Evolutionary conservation across 371 early-diverging fungal species (phyloP), one percentile per base, ranked within the genome.

Genomic region (Saksenaea oblongispora): DNA sequence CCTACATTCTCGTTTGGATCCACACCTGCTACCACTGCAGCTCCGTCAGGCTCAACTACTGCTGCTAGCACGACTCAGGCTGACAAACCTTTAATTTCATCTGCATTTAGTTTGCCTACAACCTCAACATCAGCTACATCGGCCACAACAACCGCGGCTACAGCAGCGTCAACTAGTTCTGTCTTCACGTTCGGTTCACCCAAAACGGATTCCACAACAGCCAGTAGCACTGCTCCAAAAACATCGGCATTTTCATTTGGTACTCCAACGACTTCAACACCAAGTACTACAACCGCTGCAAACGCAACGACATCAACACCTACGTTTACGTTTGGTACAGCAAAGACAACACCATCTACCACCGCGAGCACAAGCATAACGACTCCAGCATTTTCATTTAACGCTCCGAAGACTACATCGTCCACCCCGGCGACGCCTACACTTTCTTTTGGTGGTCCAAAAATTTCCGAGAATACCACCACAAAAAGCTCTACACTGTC

Each of bases 1-100:
- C 27, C 69, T 7, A 14, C 61, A 0, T 65, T 70, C 34, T 61
- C 39, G 18, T 63, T 70, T 62, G 65, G 65, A 47, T 4, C 22
- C 18, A 39, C 57, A n/a, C 37, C 62, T 39, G 18, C 66, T 9
- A 31, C 31, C 2, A 31, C 31, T 4, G 31, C 31, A 31, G 31
- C 31, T 31, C 31, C 7, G 31, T 7, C 31, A 31, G 31, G 31
- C 31, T 31, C 31, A 4, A 7, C 31, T 41, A 41, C 65, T 37
- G 28, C 59, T 26, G 28, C 56, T 18, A 35, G 36, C 31, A 36
- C 60, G 10, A 8, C 47, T 24, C 13, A 39, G 39, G 11, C 51
- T 22, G 31, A 31, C 2, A 31, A 31, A 31, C 31, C 31, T 31
- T 31, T 7, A 31, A 31, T 7, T 4, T 4, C 7, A 31, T 31